Conservation (phyloP, 2,329 filamentous ascomycete genomes). For the Microsporum ferrugineum region DNA sequence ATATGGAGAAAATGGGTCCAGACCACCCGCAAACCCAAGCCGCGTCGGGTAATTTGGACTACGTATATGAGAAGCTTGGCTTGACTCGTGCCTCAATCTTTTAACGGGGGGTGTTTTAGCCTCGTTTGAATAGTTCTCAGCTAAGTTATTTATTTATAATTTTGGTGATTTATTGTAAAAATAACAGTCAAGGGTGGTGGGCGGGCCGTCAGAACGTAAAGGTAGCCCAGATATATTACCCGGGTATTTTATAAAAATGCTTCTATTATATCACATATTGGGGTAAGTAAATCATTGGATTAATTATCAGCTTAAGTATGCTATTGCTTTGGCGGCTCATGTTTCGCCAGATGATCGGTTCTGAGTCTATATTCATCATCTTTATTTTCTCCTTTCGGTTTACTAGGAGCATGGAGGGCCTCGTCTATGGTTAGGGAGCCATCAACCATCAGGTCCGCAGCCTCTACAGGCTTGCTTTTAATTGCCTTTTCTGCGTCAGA, state of each 20-base stretch:
- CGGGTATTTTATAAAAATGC: not conserved
- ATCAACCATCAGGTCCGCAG: not conserved
- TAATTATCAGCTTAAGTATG: not conserved
- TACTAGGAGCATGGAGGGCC: conserved; percentile 20
- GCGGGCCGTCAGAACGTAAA: not conserved
- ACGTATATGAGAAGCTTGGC: not conserved
- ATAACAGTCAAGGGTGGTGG: not conserved
- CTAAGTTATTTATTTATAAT: not conserved
- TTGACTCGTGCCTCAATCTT: not conserved
- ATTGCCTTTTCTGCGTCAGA: not conserved
- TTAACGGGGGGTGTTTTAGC: not conserved
- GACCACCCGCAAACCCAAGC: not conserved
- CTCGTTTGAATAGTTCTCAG: not conserved
- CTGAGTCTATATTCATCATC: conserved; percentile 30
- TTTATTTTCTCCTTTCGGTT: conserved; percentile 19
- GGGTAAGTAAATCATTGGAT: not conserved
- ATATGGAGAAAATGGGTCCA: not conserved
- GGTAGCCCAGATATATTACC: not conserved
- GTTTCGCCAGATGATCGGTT: conserved; percentile 27
- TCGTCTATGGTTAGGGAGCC: conserved; percentile 25
- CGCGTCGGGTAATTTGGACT: not conserved
- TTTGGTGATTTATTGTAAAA: not conserved
- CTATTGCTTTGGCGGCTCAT: not conserved
- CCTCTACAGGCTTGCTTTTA: not conserved
- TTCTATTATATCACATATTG: conserved; percentile 10